Base-by-base conservation (phyloP, 1,284 basidiomycete species). In the Porodaedalea pini region DNA sequence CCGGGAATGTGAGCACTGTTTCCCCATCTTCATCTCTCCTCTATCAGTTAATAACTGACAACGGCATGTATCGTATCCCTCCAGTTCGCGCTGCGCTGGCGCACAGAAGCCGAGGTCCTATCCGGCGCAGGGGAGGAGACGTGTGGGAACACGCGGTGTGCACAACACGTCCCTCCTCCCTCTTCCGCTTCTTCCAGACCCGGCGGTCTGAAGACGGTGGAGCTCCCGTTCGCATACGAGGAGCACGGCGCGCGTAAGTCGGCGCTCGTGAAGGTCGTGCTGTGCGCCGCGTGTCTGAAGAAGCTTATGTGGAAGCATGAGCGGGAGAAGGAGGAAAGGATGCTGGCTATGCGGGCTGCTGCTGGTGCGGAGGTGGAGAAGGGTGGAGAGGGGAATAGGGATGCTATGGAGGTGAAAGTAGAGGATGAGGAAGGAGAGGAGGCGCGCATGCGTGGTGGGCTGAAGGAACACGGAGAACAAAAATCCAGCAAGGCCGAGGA, bases 61-160 rank as follows among this genome's bases (percentile, higher is more conserved):
- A n/a, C n/a, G n/a, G n/a, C 5, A 51, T 23, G 51, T 37, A 23
- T 44, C 23, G 37, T 23, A 44, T 57, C 34, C 51, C 21, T 48
- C 21, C 61, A 93, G 85, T 87, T 97, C 68, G 85, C 93, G 0
- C 75, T 97, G 3, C 85, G 94, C 3, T 98, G 94, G 94, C 79
- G 94, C 32, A 94, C 92, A 0, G 93, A 95, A 66, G 74, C 79
- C 2, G 94, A 98, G 71, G 93, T 97, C 7, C 74, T 97, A 2
- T 81, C 83, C 1, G 89, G 90, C 10, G 80, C 85, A 2, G 94
- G 94, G 0, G 90, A 95, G 69, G 81, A 81, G 3, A 91, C 91
- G 0, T 98, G 94, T 66, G 94, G 82, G 1, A 93, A 94, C 60
- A 83, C 92, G 15, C 88, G 93, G 10, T 98, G 94, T 67, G 71